Conservation (phyloP, 129 eudicot genomes). For the Flaveria sonorensis region DNA sequence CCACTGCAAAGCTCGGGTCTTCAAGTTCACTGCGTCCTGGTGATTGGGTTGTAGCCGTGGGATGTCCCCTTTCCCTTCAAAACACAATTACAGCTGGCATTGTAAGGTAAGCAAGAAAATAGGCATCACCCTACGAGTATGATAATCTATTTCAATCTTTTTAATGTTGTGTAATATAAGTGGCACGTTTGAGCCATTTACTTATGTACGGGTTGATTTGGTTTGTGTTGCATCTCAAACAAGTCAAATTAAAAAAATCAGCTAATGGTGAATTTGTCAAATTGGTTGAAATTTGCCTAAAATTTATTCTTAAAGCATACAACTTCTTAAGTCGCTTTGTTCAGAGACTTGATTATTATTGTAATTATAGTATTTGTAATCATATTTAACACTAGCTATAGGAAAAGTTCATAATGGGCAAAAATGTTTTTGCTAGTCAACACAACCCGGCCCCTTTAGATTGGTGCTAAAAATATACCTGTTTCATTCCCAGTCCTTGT, state of each 20-base stretch:
- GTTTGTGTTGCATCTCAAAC: constrained; percentile 1
- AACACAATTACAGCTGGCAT: constrained; percentile 92
- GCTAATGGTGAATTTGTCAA: background rate
- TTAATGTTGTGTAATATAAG: background rate
- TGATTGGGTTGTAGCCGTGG: constrained; percentile 93
- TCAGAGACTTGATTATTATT: background rate
- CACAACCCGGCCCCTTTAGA: background rate
- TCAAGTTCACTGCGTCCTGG: constrained; percentile 91
- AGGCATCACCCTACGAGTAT: background rate
- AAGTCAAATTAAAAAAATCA: background rate
- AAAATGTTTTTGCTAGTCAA: constrained; percentile 9
- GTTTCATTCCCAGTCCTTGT: background rate
- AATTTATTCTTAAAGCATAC: background rate
- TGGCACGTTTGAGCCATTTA: background rate
- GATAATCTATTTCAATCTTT: constrained; percentile 6
- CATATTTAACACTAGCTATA: background rate
- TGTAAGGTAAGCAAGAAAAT: constrained; percentile 55
- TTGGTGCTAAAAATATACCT: background rate
- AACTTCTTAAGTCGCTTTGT: background rate
- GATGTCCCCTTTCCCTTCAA: constrained; percentile 94
- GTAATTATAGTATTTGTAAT: background rate
- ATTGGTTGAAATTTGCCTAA: background rate
- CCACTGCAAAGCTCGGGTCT: constrained; percentile 81
- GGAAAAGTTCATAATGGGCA: background rate
- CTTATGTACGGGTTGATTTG: background rate